Percentiles rank a stretch among this genome's conserved stretches.
Conservation (phyloP, 2,329 filamentous ascomycete genomes). For the Pseudogymnoascus sp. region DNA sequence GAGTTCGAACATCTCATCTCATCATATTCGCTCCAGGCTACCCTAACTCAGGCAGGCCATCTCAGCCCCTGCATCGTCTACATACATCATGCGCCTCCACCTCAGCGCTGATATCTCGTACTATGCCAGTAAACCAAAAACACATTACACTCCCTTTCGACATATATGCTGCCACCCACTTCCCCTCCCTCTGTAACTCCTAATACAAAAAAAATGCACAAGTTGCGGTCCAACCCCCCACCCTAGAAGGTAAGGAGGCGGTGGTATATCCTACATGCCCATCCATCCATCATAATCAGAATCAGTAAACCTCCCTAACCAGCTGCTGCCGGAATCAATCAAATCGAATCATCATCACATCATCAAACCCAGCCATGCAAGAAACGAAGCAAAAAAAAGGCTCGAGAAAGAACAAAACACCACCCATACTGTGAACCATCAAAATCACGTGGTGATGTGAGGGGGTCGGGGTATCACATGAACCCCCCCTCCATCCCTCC, state of each 20-base stretch:
- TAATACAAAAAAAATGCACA: background rate
- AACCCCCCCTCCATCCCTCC: background rate
- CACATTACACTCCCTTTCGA: background rate
- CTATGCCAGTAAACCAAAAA: background rate
- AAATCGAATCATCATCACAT: constrained; percentile 4
- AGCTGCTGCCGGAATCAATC: background rate
- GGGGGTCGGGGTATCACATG: background rate
- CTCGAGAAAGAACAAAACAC: background rate
- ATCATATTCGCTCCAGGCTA: background rate
- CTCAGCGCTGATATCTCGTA: background rate
- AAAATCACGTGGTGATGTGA: background rate
- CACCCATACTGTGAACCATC: background rate
- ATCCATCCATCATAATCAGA: constrained; percentile 3
- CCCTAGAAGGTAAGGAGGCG: background rate
- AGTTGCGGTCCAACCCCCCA: background rate
- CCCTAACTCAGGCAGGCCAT: background rate
- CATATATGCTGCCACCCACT: background rate
- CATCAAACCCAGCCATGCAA: background rate
- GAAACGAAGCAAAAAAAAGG: background rate
- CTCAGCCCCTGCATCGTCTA: background rate
- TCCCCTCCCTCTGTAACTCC: background rate
- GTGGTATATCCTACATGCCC: constrained; percentile 8
- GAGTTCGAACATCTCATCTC: background rate
- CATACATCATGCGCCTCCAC: background rate
- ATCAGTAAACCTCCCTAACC: constrained; percentile 3